A percentile compares a stretch with the other conserved stretches of the same genome.
These are phyloP conservation scores for Rhizoclosmatium sp. DNA, from an alignment of 192 early-diverging fungal genomes.

Conservation along the genomic window DNA sequence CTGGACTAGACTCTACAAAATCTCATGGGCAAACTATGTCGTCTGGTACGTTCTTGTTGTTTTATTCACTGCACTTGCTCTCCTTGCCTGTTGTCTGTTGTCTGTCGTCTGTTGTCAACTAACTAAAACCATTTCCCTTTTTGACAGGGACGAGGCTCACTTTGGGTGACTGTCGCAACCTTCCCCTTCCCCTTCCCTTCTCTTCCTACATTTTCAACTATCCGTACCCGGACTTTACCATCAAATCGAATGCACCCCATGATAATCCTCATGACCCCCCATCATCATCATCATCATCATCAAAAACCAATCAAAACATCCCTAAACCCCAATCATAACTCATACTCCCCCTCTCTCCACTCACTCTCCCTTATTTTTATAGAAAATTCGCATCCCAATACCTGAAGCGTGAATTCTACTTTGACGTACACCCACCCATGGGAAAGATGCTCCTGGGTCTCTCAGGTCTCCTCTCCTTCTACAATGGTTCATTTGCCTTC, in stretches of 20 bases:
- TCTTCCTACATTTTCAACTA: not conserved
- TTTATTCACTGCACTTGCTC: not conserved
- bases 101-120: not conserved
- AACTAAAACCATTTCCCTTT: not conserved
- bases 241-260: no score
- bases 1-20: constrained; percentile 62
- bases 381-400: constrained; percentile 93
- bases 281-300: no score
- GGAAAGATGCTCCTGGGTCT: constrained; percentile 96
- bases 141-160: constrained; percentile 67
- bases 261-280: no score
- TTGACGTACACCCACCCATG: constrained; percentile 97
- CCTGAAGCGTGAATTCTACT: constrained; percentile 92
- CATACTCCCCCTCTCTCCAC: no score
- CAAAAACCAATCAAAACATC: no score
- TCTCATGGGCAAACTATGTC: constrained; percentile 54
- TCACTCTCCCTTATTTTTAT: not conserved
- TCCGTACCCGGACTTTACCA: no score
- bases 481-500: constrained; percentile 88
- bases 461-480: constrained; percentile 82
- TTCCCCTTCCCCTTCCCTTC: not conserved
- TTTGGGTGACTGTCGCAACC: constrained; percentile 54
- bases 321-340: no score
- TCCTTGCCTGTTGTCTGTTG: not conserved
- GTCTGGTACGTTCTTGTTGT: constrained; percentile 47